Conservation (phyloP, 2,329 filamentous ascomycete species). For the Proliferodiscus dingleyae region DNA sequence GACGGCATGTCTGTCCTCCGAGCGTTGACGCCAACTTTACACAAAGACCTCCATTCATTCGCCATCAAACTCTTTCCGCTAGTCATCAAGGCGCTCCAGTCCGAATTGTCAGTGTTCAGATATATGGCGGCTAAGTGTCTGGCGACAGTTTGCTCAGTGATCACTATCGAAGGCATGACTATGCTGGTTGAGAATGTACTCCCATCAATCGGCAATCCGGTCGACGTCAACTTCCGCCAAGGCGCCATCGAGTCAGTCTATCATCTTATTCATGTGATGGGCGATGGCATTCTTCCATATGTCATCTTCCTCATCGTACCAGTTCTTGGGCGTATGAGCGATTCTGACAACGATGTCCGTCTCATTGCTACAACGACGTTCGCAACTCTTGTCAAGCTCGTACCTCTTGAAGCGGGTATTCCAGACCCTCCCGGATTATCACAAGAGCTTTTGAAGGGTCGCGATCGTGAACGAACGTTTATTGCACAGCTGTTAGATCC, state of each 20-base stretch:
- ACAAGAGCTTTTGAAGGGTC: constrained; percentile 77
- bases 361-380: constrained; percentile 95
- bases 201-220: constrained; percentile 83
- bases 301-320: constrained; percentile 99
- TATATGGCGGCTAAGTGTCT: constrained; percentile 98
- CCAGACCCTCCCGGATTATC: constrained; percentile 93
- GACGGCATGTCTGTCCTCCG: constrained; percentile 91
- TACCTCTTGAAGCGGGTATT: constrained; percentile 94
- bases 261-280: constrained; percentile 97
- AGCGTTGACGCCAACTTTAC: constrained; percentile 85
- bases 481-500: constrained; percentile 94
- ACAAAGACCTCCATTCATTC: constrained; percentile 70
- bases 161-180: constrained; percentile 92
- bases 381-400: constrained; percentile 92
- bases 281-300: constrained; percentile 90
- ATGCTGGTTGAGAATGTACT: constrained; percentile 90
- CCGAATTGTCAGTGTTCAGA: constrained; percentile 82
- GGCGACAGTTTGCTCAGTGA: constrained; percentile 94
- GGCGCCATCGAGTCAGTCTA: constrained; percentile 94
- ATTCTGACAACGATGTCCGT: constrained; percentile 92
- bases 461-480: constrained; percentile 92
- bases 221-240: constrained; percentile 85
- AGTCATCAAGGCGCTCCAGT: constrained; percentile 82
- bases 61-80: constrained; percentile 79
- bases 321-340: constrained; percentile 95